phyloP scores from a whole-genome alignment of 371 early-diverging fungal species.

The Blastocladiella emersonii region DNA sequence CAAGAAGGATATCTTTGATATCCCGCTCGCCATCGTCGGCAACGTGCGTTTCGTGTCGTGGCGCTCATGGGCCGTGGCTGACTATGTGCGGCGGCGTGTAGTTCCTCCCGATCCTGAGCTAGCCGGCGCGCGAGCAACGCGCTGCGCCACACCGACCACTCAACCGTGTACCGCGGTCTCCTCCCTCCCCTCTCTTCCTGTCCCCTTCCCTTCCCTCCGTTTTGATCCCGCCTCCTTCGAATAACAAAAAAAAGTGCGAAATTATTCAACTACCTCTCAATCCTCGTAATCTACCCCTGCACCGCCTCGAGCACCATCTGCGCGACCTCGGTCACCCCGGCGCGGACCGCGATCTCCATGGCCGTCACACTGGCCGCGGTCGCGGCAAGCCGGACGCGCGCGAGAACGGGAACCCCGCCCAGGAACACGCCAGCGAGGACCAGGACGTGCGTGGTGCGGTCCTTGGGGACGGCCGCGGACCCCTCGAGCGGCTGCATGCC shows the following conservation, averaged over 20 bases:
- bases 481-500: conserved; percentile 75
- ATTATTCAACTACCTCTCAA: too few relatives aligned
- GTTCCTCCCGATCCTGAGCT: conserved; percentile 6
- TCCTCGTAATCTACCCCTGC: too few relatives aligned
- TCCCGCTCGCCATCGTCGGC: conserved; percentile 73
- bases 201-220: too few relatives aligned
- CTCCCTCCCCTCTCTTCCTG: too few relatives aligned
- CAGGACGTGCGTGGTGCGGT: conserved; percentile 69
- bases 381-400: conserved; percentile 76
- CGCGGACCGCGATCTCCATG: conserved; percentile 76
- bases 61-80: background rate
- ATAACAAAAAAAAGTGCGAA: too few relatives aligned
- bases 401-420: conserved; percentile 57
- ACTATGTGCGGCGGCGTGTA: background rate
- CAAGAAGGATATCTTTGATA: conserved; percentile 79
- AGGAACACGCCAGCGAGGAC: conserved; percentile 72
- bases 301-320: conserved; percentile 31
- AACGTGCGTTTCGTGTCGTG: conserved; percentile 17
- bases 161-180: too few relatives aligned
- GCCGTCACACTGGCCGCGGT: conserved; percentile 62
- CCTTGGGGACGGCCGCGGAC: conserved; percentile 44
- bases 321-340: conserved; percentile 48
- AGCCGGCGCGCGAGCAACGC: background rate
- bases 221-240: too few relatives aligned
- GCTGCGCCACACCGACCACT: too few relatives aligned